Evolutionary conservation across 495 filamentous ascomycete genomes (phyloP).

Genomic region (Penicillium egyptiacum): DNA sequence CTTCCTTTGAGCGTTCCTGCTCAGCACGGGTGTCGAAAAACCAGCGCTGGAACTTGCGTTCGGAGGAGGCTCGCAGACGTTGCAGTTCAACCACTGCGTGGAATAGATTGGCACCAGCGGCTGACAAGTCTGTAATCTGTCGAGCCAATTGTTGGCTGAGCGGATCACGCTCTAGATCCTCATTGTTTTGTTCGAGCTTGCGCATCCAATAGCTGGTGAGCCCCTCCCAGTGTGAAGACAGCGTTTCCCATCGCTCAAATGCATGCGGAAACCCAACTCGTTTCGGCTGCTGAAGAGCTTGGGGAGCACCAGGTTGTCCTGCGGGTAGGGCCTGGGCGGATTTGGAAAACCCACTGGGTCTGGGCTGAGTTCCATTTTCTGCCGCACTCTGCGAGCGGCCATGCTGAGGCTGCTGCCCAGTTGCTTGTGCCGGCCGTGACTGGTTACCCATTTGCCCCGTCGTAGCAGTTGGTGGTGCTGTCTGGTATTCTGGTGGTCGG

Average conservation of each 20-base stretch:
- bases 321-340: slow-evolving; percentile 32
- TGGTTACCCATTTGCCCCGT: slow-evolving; percentile 14
- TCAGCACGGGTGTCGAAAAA: slow-evolving; percentile 92
- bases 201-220: slow-evolving; percentile 97
- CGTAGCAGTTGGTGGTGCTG: slow-evolving; percentile 6
- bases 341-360: slow-evolving; percentile 17
- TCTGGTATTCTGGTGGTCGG: slow-evolving; percentile 20
- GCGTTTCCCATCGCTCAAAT: slow-evolving; percentile 94
- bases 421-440: slow-evolving; percentile 20
- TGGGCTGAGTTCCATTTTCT: slow-evolving; percentile 21
- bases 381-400: slow-evolving; percentile 31
- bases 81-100: slow-evolving; percentile 97
- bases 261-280: slow-evolving; percentile 81
- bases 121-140: slow-evolving; percentile 93
- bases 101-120: slow-evolving; percentile 94
- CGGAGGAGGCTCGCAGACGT: slow-evolving; percentile 90
- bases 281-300: slow-evolving; percentile 38
- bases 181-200: slow-evolving; percentile 81
- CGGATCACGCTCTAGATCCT: slow-evolving; percentile 77
- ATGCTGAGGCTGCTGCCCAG: slow-evolving; percentile 35
- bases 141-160: slow-evolving; percentile 84
- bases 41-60: slow-evolving; percentile 98
- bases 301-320: slow-evolving; percentile 33
- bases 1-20: slow-evolving; percentile 79
- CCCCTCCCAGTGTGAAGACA: slow-evolving; percentile 98